phyloP scores from a whole-genome alignment of 352 stramenopile species.

The Blastocystis sp. region DNA sequence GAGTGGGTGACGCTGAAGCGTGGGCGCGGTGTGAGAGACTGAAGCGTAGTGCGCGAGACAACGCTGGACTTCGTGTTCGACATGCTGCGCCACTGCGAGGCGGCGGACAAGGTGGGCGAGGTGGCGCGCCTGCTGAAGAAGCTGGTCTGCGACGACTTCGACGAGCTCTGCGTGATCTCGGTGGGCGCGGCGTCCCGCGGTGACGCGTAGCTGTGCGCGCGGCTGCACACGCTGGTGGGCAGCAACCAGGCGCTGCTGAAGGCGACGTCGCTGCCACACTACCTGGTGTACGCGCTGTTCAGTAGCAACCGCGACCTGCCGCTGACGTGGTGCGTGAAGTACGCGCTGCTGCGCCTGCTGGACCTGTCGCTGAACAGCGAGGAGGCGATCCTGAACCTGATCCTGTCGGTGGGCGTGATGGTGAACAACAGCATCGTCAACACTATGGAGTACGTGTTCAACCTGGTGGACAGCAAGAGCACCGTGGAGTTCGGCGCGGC shows the following conservation, averaged over 20 bases:
- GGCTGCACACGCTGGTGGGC: not conserved
- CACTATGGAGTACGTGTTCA: slow-evolving; percentile 57
- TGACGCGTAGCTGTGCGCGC: slow-evolving; percentile 25
- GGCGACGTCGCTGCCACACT: slow-evolving; percentile 24
- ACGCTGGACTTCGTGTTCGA: slow-evolving; percentile 7
- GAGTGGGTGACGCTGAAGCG: slow-evolving; percentile 19
- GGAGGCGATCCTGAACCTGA: not conserved
- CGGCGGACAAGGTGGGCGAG: not conserved
- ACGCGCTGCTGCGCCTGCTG: slow-evolving; percentile 40
- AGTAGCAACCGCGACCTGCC: not conserved
- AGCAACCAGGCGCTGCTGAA: slow-evolving; percentile 16
- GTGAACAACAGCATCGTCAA: slow-evolving; percentile 19
- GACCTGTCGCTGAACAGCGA: not conserved
- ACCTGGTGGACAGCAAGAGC: slow-evolving; percentile 18
- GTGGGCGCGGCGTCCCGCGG: not conserved
- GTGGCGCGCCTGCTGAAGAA: not conserved
- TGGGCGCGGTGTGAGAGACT: not conserved
- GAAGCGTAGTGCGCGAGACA: slow-evolving; percentile 18
- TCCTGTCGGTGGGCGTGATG: slow-evolving; percentile 22
- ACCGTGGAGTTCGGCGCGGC: slow-evolving; percentile 30
- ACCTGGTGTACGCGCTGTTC: slow-evolving; percentile 43
- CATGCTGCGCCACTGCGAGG: slow-evolving; percentile 6
- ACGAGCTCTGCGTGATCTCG: slow-evolving; percentile 42
- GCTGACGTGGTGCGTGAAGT: slow-evolving; percentile 33
- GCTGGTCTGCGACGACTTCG: slow-evolving; percentile 14